Evolutionary conservation across 164 flowering plant species (phyloP), one percentile per base, ranked within the genome.

Genomic region (Brasenia schreberi): DNA sequence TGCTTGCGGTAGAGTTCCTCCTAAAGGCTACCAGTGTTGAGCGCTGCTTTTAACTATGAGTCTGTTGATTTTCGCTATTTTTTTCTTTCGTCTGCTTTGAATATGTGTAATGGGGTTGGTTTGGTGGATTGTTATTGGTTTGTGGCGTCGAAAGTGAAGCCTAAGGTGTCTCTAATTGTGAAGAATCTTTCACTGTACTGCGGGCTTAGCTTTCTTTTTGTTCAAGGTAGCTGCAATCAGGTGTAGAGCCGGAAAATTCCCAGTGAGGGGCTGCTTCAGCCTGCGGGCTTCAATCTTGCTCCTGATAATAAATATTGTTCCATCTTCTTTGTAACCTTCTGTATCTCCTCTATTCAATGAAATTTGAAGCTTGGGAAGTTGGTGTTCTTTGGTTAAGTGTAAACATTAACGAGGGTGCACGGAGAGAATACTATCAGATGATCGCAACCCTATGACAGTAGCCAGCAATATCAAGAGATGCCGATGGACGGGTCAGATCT

Each of bases 21-120:
- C 94, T 14, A 0, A 49, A n/a, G 84, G 76, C n/a, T 87, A 83
- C 77, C 71, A 76, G 23, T 88, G 94, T 63, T 74, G 81, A 17
- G 56, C 56, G 12, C 56, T 9, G 12, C 12, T 49, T 14, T 14
- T 49, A 14, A 49, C 10, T 49, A 9, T 49, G 56, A 9, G 10
- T 49, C 56, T 9, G 10, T 45, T 45, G 11, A 12, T 45, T 45
- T 45, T 49, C 56, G 2, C 56, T 49, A 9, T 49, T 49, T 14
- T 49, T 14, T 49, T 5, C 56, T 49, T 45, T 6, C 10, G 1
- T 14, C 16, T 49, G 10, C 56, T 49, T 14, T 49, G 56, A 9
- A 9, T 45, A 7, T 49, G 56, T 49, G 56, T 49, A 49, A 49
- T 49, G 56, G 56, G 56, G 56, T 9, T 45, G 53, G 52, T 12